Conservation (phyloP, 257 asterid genomes). For the Schizonepeta tenuifolia region DNA sequence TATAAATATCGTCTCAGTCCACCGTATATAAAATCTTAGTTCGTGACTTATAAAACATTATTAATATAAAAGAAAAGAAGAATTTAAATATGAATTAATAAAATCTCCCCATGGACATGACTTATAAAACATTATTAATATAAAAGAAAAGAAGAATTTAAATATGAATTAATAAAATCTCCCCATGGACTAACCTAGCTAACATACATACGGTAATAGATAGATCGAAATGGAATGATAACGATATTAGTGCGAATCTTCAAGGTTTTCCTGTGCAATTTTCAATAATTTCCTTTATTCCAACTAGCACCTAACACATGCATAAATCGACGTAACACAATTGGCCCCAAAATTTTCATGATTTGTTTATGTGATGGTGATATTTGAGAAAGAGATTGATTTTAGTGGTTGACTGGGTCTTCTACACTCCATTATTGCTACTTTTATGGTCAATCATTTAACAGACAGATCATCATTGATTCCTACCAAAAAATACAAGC, state of each 20-base stretch:
- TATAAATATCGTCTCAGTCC: too few relatives aligned
- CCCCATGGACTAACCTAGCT: neutral
- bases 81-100: neutral
- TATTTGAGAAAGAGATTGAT: neutral
- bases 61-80: too few relatives aligned
- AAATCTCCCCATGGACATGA: neutral
- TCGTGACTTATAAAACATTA: too few relatives aligned
- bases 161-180: neutral
- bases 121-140: too few relatives aligned
- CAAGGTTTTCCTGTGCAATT: neutral
- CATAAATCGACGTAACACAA: neutral
- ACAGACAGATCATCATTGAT: neutral
- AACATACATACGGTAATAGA: too few relatives aligned
- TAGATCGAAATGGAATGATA: neutral
- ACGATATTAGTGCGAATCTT: constrained; percentile 11
- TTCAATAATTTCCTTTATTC: constrained; percentile 3
- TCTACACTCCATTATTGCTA: constrained; percentile 10
- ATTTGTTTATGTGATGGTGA: constrained; percentile 25
- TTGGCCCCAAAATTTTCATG: neutral
- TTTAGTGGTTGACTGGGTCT: constrained; percentile 35
- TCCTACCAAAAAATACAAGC: too few relatives aligned
- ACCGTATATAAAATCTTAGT: too few relatives aligned
- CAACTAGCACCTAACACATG: neutral
- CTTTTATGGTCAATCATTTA: too few relatives aligned
- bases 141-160: too few relatives aligned